phyloP scores from a whole-genome alignment of 1,139 yeast genomes.

The Nadsonia starkeyi-henricii region DNA sequence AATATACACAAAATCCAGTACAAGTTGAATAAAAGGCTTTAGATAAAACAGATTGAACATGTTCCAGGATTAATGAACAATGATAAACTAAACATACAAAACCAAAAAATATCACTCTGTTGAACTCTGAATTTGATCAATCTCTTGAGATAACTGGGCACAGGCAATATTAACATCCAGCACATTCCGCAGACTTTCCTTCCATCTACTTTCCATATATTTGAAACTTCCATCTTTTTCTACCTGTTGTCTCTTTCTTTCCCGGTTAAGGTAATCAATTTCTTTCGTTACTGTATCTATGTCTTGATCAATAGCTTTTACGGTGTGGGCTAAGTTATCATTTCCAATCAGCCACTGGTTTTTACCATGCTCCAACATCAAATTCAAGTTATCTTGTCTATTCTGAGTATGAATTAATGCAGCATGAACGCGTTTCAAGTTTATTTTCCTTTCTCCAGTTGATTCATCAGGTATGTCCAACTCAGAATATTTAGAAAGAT shows the following conservation, averaged over 20 bases:
- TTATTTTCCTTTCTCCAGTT: conserved; percentile 7
- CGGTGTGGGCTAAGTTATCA: conserved; percentile 17
- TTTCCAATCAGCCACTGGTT: conserved; percentile 24
- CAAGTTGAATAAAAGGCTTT: no score
- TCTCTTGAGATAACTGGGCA: neutral
- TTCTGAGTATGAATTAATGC: conserved; percentile 19
- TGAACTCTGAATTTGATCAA: neutral
- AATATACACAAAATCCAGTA: no score
- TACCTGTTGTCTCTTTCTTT: conserved; percentile 14
- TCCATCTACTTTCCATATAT: conserved; percentile 18
- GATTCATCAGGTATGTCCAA: conserved; percentile 9
- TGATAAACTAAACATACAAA: no score
- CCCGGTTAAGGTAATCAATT: conserved; percentile 14
- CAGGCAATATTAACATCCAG: conserved; percentile 17
- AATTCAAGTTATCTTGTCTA: conserved; percentile 18
- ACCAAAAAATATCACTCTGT: no score
- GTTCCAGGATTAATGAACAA: no score
- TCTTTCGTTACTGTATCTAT: conserved; percentile 3
- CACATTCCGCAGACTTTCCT: conserved; percentile 13
- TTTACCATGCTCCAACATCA: conserved; percentile 18
- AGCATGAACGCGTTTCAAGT: conserved; percentile 14
- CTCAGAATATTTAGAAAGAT: conserved; percentile 16
- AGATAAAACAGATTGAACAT: no score
- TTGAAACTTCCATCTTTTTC: conserved; percentile 15
- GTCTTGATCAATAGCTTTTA: conserved; percentile 7